Conservation (phyloP, 768 basidiomycete species). For the Tricholoma furcatifolium region DNA sequence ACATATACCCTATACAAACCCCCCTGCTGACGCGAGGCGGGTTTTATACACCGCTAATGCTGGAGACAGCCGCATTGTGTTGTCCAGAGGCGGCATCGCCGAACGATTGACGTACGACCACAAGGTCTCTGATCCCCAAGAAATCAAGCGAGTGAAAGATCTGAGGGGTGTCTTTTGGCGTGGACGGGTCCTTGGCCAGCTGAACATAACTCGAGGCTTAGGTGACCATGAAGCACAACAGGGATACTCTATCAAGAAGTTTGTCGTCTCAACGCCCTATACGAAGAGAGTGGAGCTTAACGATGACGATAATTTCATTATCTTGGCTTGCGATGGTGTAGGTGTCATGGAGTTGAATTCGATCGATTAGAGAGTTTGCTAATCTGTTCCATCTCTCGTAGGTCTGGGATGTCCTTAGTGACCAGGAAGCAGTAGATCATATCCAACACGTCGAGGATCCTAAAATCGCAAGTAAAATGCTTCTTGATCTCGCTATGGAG, state of each 20-base stretch:
- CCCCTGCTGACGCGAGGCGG: slow-evolving; percentile 8
- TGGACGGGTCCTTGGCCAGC: slow-evolving; percentile 16
- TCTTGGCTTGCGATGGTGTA: slow-evolving; percentile 17
- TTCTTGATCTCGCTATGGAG: slow-evolving; percentile 12
- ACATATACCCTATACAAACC: neutral
- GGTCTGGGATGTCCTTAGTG: slow-evolving; percentile 17
- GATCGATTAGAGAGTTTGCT: neutral
- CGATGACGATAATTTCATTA: slow-evolving; percentile 13
- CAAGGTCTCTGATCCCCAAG: slow-evolving; percentile 12
- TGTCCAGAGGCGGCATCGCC: slow-evolving; percentile 11
- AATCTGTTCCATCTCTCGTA: neutral
- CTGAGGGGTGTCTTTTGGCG: slow-evolving; percentile 16
- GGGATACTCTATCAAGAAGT: slow-evolving; percentile 17
- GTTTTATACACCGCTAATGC: slow-evolving; percentile 16
- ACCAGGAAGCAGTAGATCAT: slow-evolving; percentile 14
- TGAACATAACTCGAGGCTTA: slow-evolving; percentile 16
- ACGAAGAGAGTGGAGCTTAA: slow-evolving; percentile 4
- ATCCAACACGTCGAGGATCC: slow-evolving; percentile 10
- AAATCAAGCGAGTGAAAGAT: slow-evolving; percentile 13
- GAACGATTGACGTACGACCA: slow-evolving; percentile 17
- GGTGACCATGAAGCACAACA: slow-evolving; percentile 18
- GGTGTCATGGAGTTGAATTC: neutral
- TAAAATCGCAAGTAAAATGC: slow-evolving; percentile 13
- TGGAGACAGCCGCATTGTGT: slow-evolving; percentile 14
- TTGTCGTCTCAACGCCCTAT: slow-evolving; percentile 13